A percentile compares a stretch with the other conserved stretches of the same genome.
Conservation (phyloP, 306 rosid genomes). For the Sophora flavescens region DNA sequence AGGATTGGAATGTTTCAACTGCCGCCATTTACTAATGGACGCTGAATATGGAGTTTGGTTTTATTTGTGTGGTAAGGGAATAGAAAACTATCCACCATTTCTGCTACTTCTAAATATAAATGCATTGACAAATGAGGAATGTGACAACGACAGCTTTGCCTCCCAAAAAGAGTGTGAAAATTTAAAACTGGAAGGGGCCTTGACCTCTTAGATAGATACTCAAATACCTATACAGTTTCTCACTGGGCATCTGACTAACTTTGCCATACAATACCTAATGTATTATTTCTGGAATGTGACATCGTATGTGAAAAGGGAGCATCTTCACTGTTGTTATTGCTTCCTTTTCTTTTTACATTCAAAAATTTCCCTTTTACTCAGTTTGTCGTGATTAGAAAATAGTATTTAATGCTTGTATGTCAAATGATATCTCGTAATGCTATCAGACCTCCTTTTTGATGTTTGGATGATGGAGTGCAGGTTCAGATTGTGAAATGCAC, state of each 20-base stretch:
- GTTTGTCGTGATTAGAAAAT: slow-evolving; percentile 14
- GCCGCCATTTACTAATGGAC: too few relatives aligned
- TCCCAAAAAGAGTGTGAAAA: background rate
- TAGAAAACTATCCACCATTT: background rate
- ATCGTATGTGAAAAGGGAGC: background rate
- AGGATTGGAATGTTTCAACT: background rate
- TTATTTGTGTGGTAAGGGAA: background rate
- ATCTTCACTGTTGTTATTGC: slow-evolving; percentile 29
- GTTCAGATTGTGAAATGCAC: slow-evolving; percentile 71
- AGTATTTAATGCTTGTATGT: slow-evolving; percentile 16
- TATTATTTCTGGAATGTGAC: background rate
- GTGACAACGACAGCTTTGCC: background rate
- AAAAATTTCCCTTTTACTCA: slow-evolving; percentile 3
- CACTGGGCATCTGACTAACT: slow-evolving; percentile 6
- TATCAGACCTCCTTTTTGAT: slow-evolving; percentile 22
- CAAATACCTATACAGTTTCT: slow-evolving; percentile 3
- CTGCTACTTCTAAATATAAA: too few relatives aligned
- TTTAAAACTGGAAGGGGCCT: background rate
- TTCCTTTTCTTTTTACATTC: slow-evolving; percentile 24
- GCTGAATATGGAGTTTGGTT: background rate
- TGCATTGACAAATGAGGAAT: too few relatives aligned
- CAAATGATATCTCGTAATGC: slow-evolving; percentile 12
- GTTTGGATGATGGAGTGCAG: slow-evolving; percentile 56
- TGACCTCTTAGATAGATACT: background rate
- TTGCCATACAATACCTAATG: slow-evolving; percentile 6